Percentiles rank a stretch among this genome's conserved stretches.
Conservation (phyloP, 31 red algal species). For the Endocladia muricata region DNA sequence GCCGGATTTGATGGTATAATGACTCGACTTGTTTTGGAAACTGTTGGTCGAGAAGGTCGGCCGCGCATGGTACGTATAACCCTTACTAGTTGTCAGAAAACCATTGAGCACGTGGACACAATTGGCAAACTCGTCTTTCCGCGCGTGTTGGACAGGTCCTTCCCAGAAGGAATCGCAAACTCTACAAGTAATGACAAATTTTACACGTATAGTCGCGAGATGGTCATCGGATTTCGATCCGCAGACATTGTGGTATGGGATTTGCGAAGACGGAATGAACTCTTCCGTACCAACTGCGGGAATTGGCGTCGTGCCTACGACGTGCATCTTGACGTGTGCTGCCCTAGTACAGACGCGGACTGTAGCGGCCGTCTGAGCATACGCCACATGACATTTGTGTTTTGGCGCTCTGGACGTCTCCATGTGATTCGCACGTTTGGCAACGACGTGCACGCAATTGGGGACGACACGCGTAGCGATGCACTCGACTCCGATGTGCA, state of each 20-base stretch:
- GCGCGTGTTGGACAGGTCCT: not conserved
- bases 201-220: not conserved
- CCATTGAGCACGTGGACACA: not conserved
- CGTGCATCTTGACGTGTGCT: not conserved
- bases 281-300: slow-evolving; percentile 11
- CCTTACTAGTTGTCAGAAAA: not conserved
- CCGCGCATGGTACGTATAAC: not conserved
- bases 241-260: slow-evolving; percentile 13
- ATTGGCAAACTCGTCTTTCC: not conserved
- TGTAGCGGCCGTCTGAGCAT: not conserved
- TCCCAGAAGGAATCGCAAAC: not conserved
- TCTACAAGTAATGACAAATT: not conserved
- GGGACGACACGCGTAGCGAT: not conserved
- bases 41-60: not conserved
- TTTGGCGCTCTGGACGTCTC: slow-evolving; percentile 8
- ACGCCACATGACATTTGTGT: slow-evolving; percentile 7
- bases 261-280: not conserved
- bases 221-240: not conserved
- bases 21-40: not conserved
- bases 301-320: slow-evolving; percentile 28
- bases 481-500: not conserved
- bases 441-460: not conserved
- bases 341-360: not conserved
- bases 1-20: slow-evolving; percentile 3
- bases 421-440: not conserved